Percentiles rank a stretch among this genome's conserved stretches.
Conservation (phyloP, 495 filamentous ascomycete species). For the Xylaria palmicola region DNA sequence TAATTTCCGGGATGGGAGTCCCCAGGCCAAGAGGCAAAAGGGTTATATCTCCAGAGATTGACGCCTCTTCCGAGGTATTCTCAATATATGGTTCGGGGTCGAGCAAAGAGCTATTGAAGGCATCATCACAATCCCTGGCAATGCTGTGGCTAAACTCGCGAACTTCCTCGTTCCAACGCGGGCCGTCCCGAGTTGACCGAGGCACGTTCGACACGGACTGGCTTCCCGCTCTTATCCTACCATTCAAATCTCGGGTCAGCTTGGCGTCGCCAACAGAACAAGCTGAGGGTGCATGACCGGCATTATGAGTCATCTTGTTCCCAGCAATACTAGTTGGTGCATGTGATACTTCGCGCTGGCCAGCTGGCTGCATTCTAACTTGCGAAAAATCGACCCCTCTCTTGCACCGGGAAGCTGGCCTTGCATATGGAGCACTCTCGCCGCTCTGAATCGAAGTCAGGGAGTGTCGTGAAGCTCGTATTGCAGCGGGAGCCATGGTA, state of each 20-base stretch:
- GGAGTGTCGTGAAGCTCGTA: conserved; percentile 38
- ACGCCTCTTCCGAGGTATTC: conserved; percentile 9
- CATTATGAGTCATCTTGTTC: conserved; percentile 21
- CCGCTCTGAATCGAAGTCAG: conserved; percentile 61
- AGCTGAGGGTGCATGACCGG: conserved; percentile 17
- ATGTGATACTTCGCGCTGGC: conserved; percentile 17
- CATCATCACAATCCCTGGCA: conserved; percentile 61
- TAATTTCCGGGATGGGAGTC: conserved; percentile 19
- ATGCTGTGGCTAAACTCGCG: conserved; percentile 48
- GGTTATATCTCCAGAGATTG: not conserved
- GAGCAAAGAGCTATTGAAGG: conserved; percentile 73
- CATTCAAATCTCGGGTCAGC: not conserved
- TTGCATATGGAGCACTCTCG: conserved; percentile 45
- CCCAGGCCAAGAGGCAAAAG: not conserved
- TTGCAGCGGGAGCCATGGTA: not conserved
- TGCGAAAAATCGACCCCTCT: conserved; percentile 81
- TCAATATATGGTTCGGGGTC: conserved; percentile 35
- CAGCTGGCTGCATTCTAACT: conserved; percentile 36
- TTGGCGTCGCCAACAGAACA: conserved; percentile 14
- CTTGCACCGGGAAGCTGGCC: conserved; percentile 63
- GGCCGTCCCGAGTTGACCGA: conserved; percentile 15
- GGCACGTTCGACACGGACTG: conserved; percentile 16
- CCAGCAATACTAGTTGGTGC: conserved; percentile 32
- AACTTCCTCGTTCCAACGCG: conserved; percentile 50
- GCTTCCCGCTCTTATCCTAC: conserved; percentile 13